Percentiles rank a stretch among this genome's conserved stretches.
Evolutionary conservation across 441 rosid species (phyloP).

Genomic region (Monsonia emarginata): DNA sequence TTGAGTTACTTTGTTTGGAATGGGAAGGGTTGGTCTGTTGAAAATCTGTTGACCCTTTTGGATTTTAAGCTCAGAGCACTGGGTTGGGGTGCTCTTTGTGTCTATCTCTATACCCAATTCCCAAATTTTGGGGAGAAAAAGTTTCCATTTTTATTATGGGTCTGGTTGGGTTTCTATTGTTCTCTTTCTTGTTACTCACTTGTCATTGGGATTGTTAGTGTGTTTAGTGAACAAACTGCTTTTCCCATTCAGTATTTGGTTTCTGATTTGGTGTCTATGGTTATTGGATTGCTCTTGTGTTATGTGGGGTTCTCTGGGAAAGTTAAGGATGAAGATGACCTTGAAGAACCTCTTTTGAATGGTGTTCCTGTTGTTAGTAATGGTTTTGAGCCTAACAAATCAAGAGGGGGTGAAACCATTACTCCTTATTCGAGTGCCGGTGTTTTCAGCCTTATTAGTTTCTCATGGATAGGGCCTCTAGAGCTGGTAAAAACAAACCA

Average conservation of each 20-base stretch:
- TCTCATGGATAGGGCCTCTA: conserved; percentile 66
- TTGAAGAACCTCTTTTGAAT: conserved; percentile 51
- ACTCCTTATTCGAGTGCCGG: conserved; percentile 57
- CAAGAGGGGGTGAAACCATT: conserved; percentile 32
- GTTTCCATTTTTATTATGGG: conserved; percentile 43
- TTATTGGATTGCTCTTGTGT: conserved; percentile 46
- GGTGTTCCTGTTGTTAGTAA: conserved; percentile 26
- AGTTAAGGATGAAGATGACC: conserved; percentile 24
- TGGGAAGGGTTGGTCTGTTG: conserved; percentile 40
- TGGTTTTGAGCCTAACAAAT: conserved; percentile 23
- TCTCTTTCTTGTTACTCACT: conserved; percentile 50
- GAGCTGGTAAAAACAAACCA: conserved; percentile 59
- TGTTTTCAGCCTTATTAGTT: conserved; percentile 39
- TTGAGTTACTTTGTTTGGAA: conserved; percentile 45
- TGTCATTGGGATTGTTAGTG: conserved; percentile 34
- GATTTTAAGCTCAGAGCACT: conserved; percentile 48
- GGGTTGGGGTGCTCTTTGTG: conserved; percentile 51
- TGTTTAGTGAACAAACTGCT: conserved; percentile 19
- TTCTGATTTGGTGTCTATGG: conserved; percentile 40
- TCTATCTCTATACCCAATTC: conserved; percentile 29
- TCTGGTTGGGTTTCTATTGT: conserved; percentile 63
- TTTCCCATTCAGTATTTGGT: conserved; percentile 28
- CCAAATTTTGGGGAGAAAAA: conserved; percentile 20
- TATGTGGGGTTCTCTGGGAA: conserved; percentile 41
- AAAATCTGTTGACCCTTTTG: conserved; percentile 35